Evolutionary conservation across 1,139 yeast species (phyloP), one percentile per base, ranked within the genome.

Genomic region (Nakaseomyces delphensis): DNA sequence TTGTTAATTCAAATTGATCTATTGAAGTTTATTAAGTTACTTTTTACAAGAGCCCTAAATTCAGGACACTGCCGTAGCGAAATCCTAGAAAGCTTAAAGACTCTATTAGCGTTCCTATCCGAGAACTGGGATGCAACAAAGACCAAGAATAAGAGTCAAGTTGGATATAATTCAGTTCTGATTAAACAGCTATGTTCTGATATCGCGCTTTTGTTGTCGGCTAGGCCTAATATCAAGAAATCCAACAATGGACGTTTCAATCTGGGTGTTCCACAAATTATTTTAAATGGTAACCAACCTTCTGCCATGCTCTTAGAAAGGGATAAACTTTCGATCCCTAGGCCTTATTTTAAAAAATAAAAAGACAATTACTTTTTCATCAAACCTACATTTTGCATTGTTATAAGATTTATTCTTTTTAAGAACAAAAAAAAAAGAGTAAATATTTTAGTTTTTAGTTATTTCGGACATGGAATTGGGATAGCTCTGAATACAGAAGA

Each of bases 1-100:
- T 41, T 60, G 14, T 44, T 62, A 20, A 54, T 60, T 13, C 65
- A 62, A 45, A 59, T 62, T 36, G 65, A 62, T 32, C 42, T 61
- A 21, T 45, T 62, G 37, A 60, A 62, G 40, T 56, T 59, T 16
- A 42, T 60, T 14, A 62, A 60, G 41, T 36, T 54, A 3, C 42
- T 55, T 1, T 52, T 57, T 20, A 42, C 50, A 4, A 47, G 51
- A 20, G 49, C 55, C 6, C 38, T 52, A 13, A 20, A 30, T 15
- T 24, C 39, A 11, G 35, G 35, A 11, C 32, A 32, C 7, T 14
- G 16, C 18, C 28, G 33, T 11, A 20, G 16, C 7, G 15, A 20
- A 4, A 27, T 33, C 2, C 21, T 33, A 14, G 38, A 32, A 15
- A 13, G n/a, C 13, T n/a, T 40, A 23, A 29, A 27, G 19, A 19